A percentile compares a stretch with the other conserved stretches of the same genome.
Conservation (phyloP, 352 stramenopile species). For the Globisporangium uncinulatum region DNA sequence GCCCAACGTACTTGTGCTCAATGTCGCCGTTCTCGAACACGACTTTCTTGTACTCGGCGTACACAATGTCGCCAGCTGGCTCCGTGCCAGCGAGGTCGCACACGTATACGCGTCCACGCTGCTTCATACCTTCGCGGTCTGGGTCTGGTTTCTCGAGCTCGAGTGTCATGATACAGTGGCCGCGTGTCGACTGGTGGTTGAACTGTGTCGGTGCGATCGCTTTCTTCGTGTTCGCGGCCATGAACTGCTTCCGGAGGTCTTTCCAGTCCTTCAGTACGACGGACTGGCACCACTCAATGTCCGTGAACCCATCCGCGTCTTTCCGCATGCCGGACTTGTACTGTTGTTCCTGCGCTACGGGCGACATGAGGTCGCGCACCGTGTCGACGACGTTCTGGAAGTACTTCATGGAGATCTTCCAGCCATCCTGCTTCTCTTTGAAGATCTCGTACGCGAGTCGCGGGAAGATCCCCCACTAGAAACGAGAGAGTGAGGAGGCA, state of each 20-base stretch:
- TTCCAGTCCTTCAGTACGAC: constrained; percentile 93
- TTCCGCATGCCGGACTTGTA: constrained; percentile 96
- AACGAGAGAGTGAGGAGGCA: not conserved
- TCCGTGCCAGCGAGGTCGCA: constrained; percentile 92
- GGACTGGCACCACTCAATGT: constrained; percentile 93
- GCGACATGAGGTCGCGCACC: constrained; percentile 92
- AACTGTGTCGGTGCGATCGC: constrained; percentile 93
- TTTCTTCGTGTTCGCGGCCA: constrained; percentile 89
- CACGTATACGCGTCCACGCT: constrained; percentile 89
- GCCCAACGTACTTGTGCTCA: constrained; percentile 89
- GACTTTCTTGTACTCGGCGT: constrained; percentile 92
- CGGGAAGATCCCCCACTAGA: constrained; percentile 89
- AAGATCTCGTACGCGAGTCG: constrained; percentile 92
- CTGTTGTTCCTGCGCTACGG: constrained; percentile 89
- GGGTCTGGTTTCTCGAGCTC: constrained; percentile 92
- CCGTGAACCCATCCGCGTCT: constrained; percentile 92
- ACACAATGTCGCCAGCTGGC: constrained; percentile 91
- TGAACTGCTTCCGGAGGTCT: constrained; percentile 88
- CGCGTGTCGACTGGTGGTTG: constrained; percentile 92
- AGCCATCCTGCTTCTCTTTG: constrained; percentile 92
- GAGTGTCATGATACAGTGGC: constrained; percentile 95
- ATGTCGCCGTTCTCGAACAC: constrained; percentile 89
- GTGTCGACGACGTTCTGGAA: constrained; percentile 96
- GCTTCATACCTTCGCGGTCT: constrained; percentile 86
- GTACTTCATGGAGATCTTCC: constrained; percentile 97